Evolutionary conservation across 805 yeast genomes (phyloP), one percentile per base, ranked within the genome.

Genomic region (Wickerhamiella occidentalis): DNA sequence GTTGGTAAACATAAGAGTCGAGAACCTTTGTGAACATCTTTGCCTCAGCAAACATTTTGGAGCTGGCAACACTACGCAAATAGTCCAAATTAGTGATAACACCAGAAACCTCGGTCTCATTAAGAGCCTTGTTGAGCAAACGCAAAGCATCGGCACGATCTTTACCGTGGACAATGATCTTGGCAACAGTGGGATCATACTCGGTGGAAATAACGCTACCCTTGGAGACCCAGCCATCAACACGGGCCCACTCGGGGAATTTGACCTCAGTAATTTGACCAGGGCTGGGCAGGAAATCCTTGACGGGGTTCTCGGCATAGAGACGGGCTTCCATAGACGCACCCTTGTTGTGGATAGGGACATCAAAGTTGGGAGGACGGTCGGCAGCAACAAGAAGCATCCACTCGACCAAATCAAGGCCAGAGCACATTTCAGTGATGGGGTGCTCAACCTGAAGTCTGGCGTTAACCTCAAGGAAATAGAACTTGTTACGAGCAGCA

Each of bases 391-490:
- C 83, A 58, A 73, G 55, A 54, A 90, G 70, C 98, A 92, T 92
- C 96, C 96, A 86, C 66, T 92, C 96, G 18, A 90, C 97, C 55
- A 90, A 71, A 67, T 90, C 98, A 48, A 88, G 69, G 2, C 96
- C 96, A 17, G 96, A 90, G 37, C 85, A 95, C 78, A 79, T 73
- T 68, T 90, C 98, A 25, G 98, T 90, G 59, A 92, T 82, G 37
- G 97, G 97, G 66, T 90, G 98, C 70, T 90, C 98, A 44, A 90
- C 98, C 67, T 90, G 98, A 58, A 90, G 75, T 63, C 98, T 80
- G 11, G 98, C 94, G 64, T 90, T 90, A 56, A 90, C 97, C 66
- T 90, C 98, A 61, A 90, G 72, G 69, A 90, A 90, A 71, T 90
- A 90, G 65, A 90, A 92, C 63, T 82, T 92, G 63, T 88, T 90